Percentiles rank a stretch among this genome's conserved stretches.
Evolutionary conservation across 1,284 basidiomycete genomes (phyloP).

Genomic region (Cryptococcus maquisensis): DNA sequence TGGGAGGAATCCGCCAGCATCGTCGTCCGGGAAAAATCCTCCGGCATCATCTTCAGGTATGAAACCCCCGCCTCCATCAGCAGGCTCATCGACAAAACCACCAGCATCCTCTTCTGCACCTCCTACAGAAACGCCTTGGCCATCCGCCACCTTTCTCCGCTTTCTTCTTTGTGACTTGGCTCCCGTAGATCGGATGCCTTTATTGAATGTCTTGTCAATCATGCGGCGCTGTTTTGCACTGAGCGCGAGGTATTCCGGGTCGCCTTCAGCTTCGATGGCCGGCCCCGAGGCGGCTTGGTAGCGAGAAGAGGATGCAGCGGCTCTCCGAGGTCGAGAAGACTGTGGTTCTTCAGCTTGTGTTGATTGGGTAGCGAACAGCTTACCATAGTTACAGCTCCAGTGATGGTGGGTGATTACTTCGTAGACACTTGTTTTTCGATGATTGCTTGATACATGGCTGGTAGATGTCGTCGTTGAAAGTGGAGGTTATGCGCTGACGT

Average conservation of each 20-base stretch:
- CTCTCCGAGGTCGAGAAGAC: constrained; percentile 7
- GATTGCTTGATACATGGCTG: too few species aligned
- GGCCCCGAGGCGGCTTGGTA: neutral
- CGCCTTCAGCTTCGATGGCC: constrained; percentile 18
- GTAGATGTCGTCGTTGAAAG: too few species aligned
- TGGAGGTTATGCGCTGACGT: too few species aligned
- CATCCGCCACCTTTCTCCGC: constrained; percentile 11
- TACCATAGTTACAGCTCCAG: neutral
- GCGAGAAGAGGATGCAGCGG: constrained; percentile 1
- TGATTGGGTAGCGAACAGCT: neutral
- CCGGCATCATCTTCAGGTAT: constrained; percentile 11
- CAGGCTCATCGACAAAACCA: neutral
- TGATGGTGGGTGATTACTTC: too few species aligned
- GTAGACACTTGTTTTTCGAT: too few species aligned
- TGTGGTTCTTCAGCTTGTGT: neutral
- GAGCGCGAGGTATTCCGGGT: constrained; percentile 45
- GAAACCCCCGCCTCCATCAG: constrained; percentile 17
- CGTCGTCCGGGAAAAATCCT: constrained; percentile 23
- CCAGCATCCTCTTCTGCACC: constrained; percentile 13
- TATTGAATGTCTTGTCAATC: constrained; percentile 42
- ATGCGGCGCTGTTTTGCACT: constrained; percentile 22
- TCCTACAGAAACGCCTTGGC: constrained; percentile 9
- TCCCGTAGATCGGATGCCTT: constrained; percentile 19
- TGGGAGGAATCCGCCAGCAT: constrained; percentile 11
- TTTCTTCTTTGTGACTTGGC: constrained; percentile 11